Conservation (phyloP, 345 rosid species). For the Arabidopsis suecica region DNA sequence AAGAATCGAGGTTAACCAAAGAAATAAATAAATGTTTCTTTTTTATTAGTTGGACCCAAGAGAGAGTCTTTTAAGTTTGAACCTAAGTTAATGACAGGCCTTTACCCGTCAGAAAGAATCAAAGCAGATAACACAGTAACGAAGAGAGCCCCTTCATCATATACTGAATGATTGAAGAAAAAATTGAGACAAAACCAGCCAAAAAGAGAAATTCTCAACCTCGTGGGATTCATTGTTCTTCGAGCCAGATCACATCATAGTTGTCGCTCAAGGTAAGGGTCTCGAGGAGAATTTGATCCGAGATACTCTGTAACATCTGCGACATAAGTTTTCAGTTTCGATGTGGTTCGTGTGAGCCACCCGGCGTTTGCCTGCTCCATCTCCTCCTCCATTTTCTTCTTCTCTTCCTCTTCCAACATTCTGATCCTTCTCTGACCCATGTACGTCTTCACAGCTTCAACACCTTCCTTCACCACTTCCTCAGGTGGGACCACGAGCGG, state of each 20-base stretch:
- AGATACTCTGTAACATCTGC: conserved; percentile 58
- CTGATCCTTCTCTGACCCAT: conserved; percentile 79
- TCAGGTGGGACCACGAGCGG: conserved; percentile 75
- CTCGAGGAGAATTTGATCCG: conserved; percentile 53
- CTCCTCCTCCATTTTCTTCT: conserved; percentile 50
- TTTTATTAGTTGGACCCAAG: conserved; percentile 25
- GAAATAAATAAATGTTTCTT: background rate
- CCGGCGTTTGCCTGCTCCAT: conserved; percentile 62
- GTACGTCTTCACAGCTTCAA: conserved; percentile 66
- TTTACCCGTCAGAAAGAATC: conserved; percentile 32
- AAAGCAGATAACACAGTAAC: conserved; percentile 4
- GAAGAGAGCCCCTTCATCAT: conserved; percentile 28
- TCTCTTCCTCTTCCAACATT: conserved; percentile 75
- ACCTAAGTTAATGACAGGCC: conserved; percentile 29
- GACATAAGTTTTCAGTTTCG: conserved; percentile 67
- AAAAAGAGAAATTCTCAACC: conserved; percentile 24
- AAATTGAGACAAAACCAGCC: conserved; percentile 18
- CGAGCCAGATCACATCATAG: conserved; percentile 45
- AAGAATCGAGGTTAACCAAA: conserved; percentile 24
- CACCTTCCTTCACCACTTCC: conserved; percentile 71
- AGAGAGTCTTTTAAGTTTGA: background rate
- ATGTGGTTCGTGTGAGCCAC: conserved; percentile 87
- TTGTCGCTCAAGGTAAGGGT: conserved; percentile 74
- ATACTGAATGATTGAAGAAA: background rate
- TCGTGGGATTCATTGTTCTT: conserved; percentile 16